Base-by-base conservation (phyloP, 148 eudicot species). In the Fallopia convolvulus region DNA sequence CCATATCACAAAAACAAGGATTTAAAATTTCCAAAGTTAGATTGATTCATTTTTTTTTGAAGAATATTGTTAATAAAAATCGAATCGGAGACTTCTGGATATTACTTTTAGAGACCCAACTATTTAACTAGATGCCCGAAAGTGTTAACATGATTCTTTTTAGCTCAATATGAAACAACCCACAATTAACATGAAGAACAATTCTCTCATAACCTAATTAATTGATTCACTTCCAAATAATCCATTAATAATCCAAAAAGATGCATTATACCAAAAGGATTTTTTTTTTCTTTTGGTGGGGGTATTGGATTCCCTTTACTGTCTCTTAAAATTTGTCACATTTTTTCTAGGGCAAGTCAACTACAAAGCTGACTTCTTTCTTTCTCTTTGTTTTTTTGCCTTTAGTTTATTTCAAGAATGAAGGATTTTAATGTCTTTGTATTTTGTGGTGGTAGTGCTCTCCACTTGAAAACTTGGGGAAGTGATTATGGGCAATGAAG, bases 251-350 rank as follows among this genome's bases (percentile, higher is more conserved):
- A 14, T 30, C 68, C 50, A 76, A 46, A 79, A 75, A 76, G 23
- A n/a, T 17, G 21, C 21, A 53, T 53, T 81, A 66, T n/a, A 77
- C 76, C 46, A 70, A 79, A 70, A 47, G 46, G 66, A 61, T 50
- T 76, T 74, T 13, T 40, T 47, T 42, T 30, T 41, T 21, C 66
- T 75, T 26, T 26, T 78, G 78, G 79, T 75, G 79, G 47, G 76
- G 76, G 72, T 68, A 82, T 86, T 78, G 86, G 89, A 87, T 87
- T 87, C 89, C 77, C 85, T 84, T 84, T 82, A 33, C 72, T 30
- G 18, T 50, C 75, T 14, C 83, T 72, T 79, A 77, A 84, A 82
- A 75, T 75, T 81, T 66, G 78, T 46, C 83, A 80, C 77, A 76
- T 79, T 83, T 79, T 83, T 83, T 83, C 49, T 77, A 77, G 78